Base-by-base conservation (phyloP, 352 stramenopile species). In the Globisporangium cystogenes region DNA sequence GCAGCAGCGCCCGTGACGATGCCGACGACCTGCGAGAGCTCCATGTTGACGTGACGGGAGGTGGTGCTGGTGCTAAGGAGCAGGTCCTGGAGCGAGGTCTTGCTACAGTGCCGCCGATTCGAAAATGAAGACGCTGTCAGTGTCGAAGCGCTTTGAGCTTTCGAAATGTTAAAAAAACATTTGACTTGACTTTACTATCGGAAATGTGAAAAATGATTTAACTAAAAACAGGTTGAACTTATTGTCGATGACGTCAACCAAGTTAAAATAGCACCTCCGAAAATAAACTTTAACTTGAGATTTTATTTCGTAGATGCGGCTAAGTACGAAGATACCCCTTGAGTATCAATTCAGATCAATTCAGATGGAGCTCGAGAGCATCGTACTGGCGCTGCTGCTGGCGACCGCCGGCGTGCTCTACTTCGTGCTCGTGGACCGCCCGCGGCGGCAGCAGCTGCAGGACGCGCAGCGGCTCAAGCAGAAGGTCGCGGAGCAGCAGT, bases 1-100 rank as follows among this genome's bases (percentile, higher is more conserved):
- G 61, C 65, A 14, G 71, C 80, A 23, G 68, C 80, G 55, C 82
- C 82, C 31, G 82, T 93, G 49, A 93, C 67, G 53, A 93, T 87
- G 18, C 66, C 77, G 44, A 86, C 68, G 41, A 65, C 64, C 15
- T 90, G 57, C 48, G 65, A 65, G 48, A 84, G 64, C 57, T 91
- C 68, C 80, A 93, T 93, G 16, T 11, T 26, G 20, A 26, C 39
- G 18, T 23, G 10, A 1, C 7, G 4, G 10, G 29, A 7, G 20
- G n/a, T 47, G 20, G 16, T 29, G 41, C 6, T 26, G 20, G 1
- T 14, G 20, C 0, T n/a, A 24, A 14, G 15, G 43, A 8, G 15
- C 4, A 31, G 4, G 27, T 8, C 4, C 27, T 31, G 26, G 26
- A 8, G 2, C 27, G 27, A 2, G n/a, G n/a, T n/a, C n/a, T n/a